Base-by-base conservation (phyloP, 345 rosid genomes). In the Syzygium aromaticum region DNA sequence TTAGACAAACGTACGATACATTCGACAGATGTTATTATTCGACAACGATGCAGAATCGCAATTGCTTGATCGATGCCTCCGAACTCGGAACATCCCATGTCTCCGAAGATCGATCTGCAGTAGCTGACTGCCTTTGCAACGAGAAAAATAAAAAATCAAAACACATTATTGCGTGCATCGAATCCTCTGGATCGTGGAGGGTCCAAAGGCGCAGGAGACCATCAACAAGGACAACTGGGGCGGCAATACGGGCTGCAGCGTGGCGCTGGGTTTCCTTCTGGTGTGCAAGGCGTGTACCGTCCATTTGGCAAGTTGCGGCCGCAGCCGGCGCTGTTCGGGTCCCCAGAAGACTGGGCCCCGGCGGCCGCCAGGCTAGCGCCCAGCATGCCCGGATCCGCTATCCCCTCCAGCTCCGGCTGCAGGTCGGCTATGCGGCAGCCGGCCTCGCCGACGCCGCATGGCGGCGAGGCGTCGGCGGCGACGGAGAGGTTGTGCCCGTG, bases 251-350 rank as follows among this genome's bases (percentile, higher is more conserved):
- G 2, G 73, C 0, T 0, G 40, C 77, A 63, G 77, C 0, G 22
- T 0, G 77, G 11, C 21, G 5, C 0, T 38, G 0, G 3, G 73
- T 0, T 0, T 8, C 2, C 8, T 0, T 61, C 38, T 4, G 80
- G 46, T 2, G 80, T 17, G 80, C 80, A 67, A 33, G 80, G 80
- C 25, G 80, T 67, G 80, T 33, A 67, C 80, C 1, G 33, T 5
- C 0, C 2, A 4, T 33, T 2, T 8, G 46, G 80, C 46, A 0
- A 33, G 0, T 8, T 33, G 8, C 46, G 80, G 25, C 46, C 46
- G 78, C 46, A 67, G 46, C 46, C 25, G 1, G 46, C 25, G 11
- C 0, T 9, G 1, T 19, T 67, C 46, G 0, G 13, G 13, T 67
- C 0, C 25, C 1, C 3, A 67, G 46, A 1, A 22, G 3, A 8